phyloP scores from a whole-genome alignment of 306 rosid genomes.

The Mimosa pudica region DNA sequence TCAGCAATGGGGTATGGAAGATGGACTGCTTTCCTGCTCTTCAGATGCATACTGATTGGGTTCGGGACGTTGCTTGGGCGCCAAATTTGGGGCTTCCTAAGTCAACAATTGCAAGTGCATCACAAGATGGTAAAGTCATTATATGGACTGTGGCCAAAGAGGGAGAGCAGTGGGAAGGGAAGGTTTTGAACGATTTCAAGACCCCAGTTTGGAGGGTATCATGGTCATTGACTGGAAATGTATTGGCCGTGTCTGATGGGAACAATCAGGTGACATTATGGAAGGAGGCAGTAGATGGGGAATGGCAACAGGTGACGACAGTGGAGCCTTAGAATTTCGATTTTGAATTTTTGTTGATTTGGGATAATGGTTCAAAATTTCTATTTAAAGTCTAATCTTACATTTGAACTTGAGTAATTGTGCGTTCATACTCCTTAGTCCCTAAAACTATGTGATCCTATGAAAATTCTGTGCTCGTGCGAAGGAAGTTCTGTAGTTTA shows the following conservation, averaged over 20 bases:
- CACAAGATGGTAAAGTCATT: slow-evolving; percentile 77
- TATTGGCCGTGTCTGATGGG: slow-evolving; percentile 88
- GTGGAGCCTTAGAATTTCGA: slow-evolving; percentile 64
- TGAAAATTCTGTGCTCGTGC: slow-evolving; percentile 31
- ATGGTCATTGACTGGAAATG: slow-evolving; percentile 89
- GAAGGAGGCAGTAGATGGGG: slow-evolving; percentile 89
- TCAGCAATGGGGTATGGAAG: slow-evolving; percentile 78
- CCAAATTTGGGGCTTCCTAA: slow-evolving; percentile 89
- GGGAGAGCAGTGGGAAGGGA: slow-evolving; percentile 94
- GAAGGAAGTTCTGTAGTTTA: slow-evolving; percentile 43
- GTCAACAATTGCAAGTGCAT: slow-evolving; percentile 81
- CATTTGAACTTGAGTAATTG: slow-evolving; percentile 36
- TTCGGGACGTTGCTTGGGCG: slow-evolving; percentile 91
- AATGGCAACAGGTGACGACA: slow-evolving; percentile 86
- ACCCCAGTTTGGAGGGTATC: slow-evolving; percentile 84
- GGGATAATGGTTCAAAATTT: slow-evolving; percentile 41
- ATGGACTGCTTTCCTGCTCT: slow-evolving; percentile 91
- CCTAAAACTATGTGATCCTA: slow-evolving; percentile 30
- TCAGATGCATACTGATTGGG: slow-evolving; percentile 86
- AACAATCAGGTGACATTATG: slow-evolving; percentile 76
- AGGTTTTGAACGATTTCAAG: slow-evolving; percentile 71
- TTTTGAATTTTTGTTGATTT: slow-evolving; percentile 38
- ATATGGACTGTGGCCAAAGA: slow-evolving; percentile 86
- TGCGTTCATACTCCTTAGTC: slow-evolving; percentile 40
- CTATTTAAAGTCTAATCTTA: slow-evolving; percentile 36